Conservation (phyloP, 2,329 filamentous ascomycete species). For the Tolypocladium guangdongense region DNA sequence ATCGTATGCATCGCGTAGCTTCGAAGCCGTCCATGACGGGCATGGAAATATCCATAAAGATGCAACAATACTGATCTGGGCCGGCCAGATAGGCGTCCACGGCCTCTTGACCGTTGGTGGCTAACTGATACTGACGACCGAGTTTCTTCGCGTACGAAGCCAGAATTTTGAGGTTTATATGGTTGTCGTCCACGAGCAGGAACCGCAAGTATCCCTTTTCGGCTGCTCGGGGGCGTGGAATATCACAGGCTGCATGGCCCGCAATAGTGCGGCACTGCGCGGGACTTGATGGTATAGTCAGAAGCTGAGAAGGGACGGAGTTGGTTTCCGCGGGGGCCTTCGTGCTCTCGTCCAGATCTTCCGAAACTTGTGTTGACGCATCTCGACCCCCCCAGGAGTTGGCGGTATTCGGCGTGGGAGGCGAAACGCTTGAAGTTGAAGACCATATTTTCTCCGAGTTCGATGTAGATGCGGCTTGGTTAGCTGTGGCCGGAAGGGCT, state of each 20-base stretch:
- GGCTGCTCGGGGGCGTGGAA: background rate
- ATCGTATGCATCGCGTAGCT: constrained; percentile 33
- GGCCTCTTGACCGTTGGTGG: constrained; percentile 16
- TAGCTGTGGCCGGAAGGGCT: background rate
- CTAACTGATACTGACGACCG: constrained; percentile 9
- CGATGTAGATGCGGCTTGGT: background rate
- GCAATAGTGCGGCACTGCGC: background rate
- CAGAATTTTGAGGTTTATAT: constrained; percentile 22
- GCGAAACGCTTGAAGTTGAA: background rate
- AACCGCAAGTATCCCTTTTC: background rate
- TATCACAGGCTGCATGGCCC: background rate
- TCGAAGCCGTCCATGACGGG: constrained; percentile 39
- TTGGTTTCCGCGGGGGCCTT: background rate
- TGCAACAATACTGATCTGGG: constrained; percentile 8
- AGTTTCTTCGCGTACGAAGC: constrained; percentile 17
- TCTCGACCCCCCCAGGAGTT: background rate
- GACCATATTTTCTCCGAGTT: background rate
- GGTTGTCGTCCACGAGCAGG: constrained; percentile 25
- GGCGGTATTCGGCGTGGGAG: no score
- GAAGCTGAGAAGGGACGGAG: background rate
- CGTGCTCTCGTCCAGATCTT: background rate
- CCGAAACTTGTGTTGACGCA: background rate
- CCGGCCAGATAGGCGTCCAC: constrained; percentile 10
- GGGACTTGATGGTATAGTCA: background rate
- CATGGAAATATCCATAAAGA: constrained; percentile 40